Percentiles rank a stretch among this genome's conserved stretches.
These are phyloP conservation scores for Peronosclerospora sorghi DNA, from an alignment of 352 stramenopile genomes.

Conservation along the genomic window DNA sequence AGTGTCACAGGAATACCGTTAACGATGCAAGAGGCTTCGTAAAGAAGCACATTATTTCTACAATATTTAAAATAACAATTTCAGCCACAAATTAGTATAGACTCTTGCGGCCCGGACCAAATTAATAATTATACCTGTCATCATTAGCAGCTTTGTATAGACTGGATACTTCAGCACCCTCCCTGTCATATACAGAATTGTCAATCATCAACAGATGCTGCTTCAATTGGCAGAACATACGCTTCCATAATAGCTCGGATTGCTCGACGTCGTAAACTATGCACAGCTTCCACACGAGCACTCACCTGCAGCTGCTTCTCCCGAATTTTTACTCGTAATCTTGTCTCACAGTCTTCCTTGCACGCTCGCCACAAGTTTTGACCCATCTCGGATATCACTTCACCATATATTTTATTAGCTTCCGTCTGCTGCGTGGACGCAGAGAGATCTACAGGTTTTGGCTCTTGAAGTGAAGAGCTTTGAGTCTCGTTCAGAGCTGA, in stretches of 20 bases:
- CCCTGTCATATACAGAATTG: slow-evolving; percentile 13
- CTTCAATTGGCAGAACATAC: slow-evolving; percentile 26
- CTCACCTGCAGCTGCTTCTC: slow-evolving; percentile 72
- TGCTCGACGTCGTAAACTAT: slow-evolving; percentile 42
- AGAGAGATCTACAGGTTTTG: slow-evolving; percentile 4
- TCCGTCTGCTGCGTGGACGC: slow-evolving; percentile 3
- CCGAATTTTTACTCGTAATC: slow-evolving; percentile 58
- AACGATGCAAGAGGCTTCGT: slow-evolving; percentile 65
- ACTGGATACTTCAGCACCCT: slow-evolving; percentile 32
- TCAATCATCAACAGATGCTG: not conserved
- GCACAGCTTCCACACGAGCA: slow-evolving; percentile 41
- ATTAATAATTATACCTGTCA: too few species aligned
- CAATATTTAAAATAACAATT: too few species aligned
- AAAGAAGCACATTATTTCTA: slow-evolving; percentile 66
- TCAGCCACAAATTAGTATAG: too few species aligned
- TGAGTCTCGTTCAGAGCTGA: slow-evolving; percentile 11
- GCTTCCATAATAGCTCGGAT: slow-evolving; percentile 48
- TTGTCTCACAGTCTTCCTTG: slow-evolving; percentile 41
- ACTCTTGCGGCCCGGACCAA: too few species aligned
- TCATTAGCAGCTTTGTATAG: slow-evolving; percentile 23
- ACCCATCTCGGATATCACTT: slow-evolving; percentile 56
- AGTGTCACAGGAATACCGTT: slow-evolving; percentile 62
- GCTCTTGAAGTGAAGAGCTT: slow-evolving; percentile 1
- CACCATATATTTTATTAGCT: slow-evolving; percentile 44
- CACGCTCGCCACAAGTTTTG: slow-evolving; percentile 53